These are phyloP conservation scores for Cicer yamashitae DNA, from an alignment of 306 rosid genomes.

Conservation along the genomic window DNA sequence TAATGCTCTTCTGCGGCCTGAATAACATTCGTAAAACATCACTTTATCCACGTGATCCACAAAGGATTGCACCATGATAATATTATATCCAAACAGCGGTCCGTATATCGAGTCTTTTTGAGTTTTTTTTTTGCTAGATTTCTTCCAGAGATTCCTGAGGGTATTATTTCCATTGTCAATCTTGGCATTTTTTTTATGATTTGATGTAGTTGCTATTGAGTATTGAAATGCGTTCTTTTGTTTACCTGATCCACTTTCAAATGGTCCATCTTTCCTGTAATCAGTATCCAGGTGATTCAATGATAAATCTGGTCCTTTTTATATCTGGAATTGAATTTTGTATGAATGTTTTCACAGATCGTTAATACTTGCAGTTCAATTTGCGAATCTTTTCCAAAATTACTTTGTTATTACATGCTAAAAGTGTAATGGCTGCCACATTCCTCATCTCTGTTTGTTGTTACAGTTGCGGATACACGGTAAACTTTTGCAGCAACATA, in stretches of 20 bases:
- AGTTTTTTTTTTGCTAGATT: too few relatives aligned
- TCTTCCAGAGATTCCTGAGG: too few relatives aligned
- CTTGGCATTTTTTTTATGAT: neutral
- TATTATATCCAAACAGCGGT: neutral
- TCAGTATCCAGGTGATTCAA: too few relatives aligned
- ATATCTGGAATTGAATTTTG: neutral
- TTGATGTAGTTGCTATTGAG: neutral
- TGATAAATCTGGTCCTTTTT: too few relatives aligned
- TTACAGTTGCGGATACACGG: too few relatives aligned
- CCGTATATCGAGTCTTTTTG: neutral
- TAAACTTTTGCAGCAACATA: too few relatives aligned
- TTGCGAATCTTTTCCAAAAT: too few relatives aligned
- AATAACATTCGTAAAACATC: slow-evolving; percentile 83
- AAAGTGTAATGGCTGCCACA: too few relatives aligned
- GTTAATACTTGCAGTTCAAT: too few relatives aligned
- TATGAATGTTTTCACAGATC: neutral
- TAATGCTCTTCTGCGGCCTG: slow-evolving; percentile 90
- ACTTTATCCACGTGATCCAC: slow-evolving; percentile 83
- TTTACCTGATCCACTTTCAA: neutral
- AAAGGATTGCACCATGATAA: slow-evolving; percentile 54
- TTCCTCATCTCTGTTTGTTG: too few relatives aligned
- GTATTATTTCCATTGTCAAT: neutral
- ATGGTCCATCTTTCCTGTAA: neutral
- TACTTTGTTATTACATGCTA: too few relatives aligned
- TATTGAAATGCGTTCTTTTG: too few relatives aligned